Evolutionary conservation across 192 early-diverging fungal species (phyloP).

Genomic region (Coemansia sp.): DNA sequence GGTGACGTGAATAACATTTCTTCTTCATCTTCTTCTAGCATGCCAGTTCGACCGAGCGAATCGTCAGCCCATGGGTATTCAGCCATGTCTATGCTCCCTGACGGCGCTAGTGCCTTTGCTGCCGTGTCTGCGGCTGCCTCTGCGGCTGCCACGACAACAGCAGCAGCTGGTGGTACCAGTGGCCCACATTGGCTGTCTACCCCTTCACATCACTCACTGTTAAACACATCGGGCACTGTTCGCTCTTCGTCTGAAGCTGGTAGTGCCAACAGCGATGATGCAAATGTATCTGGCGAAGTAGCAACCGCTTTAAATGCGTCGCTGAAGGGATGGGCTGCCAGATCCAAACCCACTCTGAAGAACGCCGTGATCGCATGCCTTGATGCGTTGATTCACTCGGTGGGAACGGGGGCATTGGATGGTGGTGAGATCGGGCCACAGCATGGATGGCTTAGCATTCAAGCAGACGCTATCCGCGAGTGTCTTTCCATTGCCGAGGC

Average conservation of each 20-base stretch:
- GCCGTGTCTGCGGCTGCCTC: conserved; percentile 40
- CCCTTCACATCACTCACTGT: not conserved
- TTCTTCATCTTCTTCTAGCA: not conserved
- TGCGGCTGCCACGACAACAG: conserved; percentile 31
- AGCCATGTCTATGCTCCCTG: conserved; percentile 36
- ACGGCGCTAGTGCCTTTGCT: conserved; percentile 46
- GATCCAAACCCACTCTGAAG: conserved; percentile 12
- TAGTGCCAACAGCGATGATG: not conserved
- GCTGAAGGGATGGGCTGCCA: conserved; percentile 25
- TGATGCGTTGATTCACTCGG: conserved; percentile 28
- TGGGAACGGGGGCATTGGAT: not conserved
- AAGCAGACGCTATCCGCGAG: conserved; percentile 41
- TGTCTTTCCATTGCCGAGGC: conserved; percentile 47
- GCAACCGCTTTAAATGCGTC: not conserved
- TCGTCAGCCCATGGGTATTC: conserved; percentile 8
- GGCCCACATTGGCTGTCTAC: conserved; percentile 6
- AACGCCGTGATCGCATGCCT: conserved; percentile 35
- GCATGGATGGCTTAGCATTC: conserved; percentile 35
- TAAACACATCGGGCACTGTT: conserved; percentile 4
- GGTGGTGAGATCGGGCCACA: not conserved
- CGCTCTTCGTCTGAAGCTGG: conserved; percentile 13
- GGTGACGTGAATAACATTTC: not conserved
- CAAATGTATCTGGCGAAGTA: not conserved
- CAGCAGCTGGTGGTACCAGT: conserved; percentile 20
- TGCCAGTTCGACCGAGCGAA: conserved; percentile 1